Percentiles rank a stretch among this genome's conserved stretches.
Evolutionary conservation across 192 early-diverging fungal genomes (phyloP).

Genomic region (Kappamyces sp.): DNA sequence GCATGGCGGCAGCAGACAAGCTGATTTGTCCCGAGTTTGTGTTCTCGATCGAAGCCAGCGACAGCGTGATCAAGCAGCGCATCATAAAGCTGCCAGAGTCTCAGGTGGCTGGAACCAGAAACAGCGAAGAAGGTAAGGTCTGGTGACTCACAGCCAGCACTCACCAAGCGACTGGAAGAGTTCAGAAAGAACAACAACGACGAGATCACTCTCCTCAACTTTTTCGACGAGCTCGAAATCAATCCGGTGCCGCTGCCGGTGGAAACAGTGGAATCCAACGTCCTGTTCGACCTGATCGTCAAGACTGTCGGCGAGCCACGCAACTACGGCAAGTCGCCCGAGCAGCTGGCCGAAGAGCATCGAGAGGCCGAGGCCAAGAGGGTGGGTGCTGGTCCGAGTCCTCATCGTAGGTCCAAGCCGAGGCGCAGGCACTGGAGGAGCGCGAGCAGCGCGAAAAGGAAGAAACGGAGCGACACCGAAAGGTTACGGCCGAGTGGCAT

Average conservation of each 20-base stretch:
- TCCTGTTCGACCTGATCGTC: constrained; percentile 36
- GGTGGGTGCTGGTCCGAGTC: constrained; percentile 15
- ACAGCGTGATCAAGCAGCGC: constrained; percentile 50
- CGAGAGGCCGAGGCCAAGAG: constrained; percentile 34
- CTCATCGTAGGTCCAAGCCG: constrained; percentile 31
- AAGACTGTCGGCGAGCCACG: constrained; percentile 47
- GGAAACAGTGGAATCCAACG: constrained; percentile 26
- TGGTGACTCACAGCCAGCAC: constrained; percentile 11
- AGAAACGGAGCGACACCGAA: constrained; percentile 47
- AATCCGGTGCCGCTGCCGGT: constrained; percentile 38
- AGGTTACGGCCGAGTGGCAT: constrained; percentile 57
- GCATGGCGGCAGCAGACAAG: constrained; percentile 32
- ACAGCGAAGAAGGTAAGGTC: constrained; percentile 50
- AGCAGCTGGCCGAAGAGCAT: constrained; percentile 48
- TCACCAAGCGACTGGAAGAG: constrained; percentile 45
- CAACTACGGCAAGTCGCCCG: constrained; percentile 54
- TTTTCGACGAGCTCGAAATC: constrained; percentile 58
- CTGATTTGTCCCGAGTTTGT: constrained; percentile 44
- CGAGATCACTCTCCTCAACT: constrained; percentile 54
- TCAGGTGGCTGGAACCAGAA: constrained; percentile 39
- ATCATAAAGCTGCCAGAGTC: constrained; percentile 53
- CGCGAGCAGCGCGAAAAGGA: constrained; percentile 42
- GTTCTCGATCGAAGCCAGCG: constrained; percentile 45
- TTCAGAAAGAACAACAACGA: constrained; percentile 47
- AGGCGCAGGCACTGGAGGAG: constrained; percentile 43